Evolutionary conservation across 805 yeast genomes (phyloP).

Genomic region (Wickerhamomyces canadensis): DNA sequence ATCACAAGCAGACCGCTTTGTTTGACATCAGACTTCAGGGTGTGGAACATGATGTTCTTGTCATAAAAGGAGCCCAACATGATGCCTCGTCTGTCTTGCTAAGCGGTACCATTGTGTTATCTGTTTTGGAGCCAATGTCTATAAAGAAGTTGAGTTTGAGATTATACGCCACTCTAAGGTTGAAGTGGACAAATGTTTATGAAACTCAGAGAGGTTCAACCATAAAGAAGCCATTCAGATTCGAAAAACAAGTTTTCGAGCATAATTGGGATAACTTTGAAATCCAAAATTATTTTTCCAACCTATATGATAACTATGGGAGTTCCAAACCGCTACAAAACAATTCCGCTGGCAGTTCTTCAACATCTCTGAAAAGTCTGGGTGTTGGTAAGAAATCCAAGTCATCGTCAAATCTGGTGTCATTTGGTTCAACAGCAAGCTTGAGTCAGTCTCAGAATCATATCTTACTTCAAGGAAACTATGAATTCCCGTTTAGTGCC

Average conservation of each 20-base stretch:
- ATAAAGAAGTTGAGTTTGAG: constrained; percentile 60
- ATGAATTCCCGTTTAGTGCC: constrained; percentile 85
- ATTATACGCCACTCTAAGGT: constrained; percentile 59
- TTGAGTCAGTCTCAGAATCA: constrained; percentile 26
- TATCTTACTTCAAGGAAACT: constrained; percentile 64
- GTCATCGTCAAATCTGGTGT: constrained; percentile 29
- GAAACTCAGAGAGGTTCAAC: constrained; percentile 40
- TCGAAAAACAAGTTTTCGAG: constrained; percentile 64
- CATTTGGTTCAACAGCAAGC: constrained; percentile 25
- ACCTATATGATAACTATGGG: constrained; percentile 21
- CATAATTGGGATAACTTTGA: constrained; percentile 72
- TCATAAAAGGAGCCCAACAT: constrained; percentile 70
- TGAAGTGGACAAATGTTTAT: constrained; percentile 57
- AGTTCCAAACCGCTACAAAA: constrained; percentile 8
- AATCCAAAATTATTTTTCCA: constrained; percentile 35
- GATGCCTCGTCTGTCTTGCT: constrained; percentile 76
- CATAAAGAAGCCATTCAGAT: constrained; percentile 40
- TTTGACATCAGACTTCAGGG: constrained; percentile 57
- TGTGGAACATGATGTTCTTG: constrained; percentile 69
- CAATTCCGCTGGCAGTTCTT: constrained; percentile 18
- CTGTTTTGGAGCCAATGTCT: constrained; percentile 68
- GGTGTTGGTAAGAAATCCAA: constrained; percentile 22
- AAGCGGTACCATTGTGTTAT: constrained; percentile 71
- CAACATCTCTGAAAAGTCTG: constrained; percentile 20
- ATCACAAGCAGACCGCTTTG: constrained; percentile 30